Evolutionary conservation across 2,329 filamentous ascomycete genomes (phyloP).

Genomic region (Verticillium isaacii): DNA sequence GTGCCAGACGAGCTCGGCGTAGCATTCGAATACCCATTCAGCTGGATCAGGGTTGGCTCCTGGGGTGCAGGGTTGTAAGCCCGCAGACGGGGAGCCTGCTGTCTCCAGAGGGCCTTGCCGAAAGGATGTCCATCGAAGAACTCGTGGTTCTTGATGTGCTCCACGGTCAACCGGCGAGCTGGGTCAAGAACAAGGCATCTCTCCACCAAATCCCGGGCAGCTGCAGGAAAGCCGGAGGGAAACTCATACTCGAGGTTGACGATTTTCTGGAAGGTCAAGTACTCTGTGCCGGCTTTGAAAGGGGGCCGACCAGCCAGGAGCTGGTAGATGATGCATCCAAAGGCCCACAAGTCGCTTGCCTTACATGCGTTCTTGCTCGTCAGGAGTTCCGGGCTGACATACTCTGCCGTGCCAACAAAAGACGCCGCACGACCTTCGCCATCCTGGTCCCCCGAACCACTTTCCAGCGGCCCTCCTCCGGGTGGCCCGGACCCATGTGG

Average conservation of each 20-base stretch:
- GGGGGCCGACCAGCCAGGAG: constrained; percentile 91
- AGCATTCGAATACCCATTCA: constrained; percentile 48
- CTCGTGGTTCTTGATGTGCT: constrained; percentile 93
- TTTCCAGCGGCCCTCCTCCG: constrained; percentile 15
- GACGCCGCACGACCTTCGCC: constrained; percentile 79
- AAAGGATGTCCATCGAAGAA: constrained; percentile 89
- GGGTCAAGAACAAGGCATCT: constrained; percentile 87
- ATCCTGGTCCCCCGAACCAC: constrained; percentile 25
- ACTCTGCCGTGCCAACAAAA: constrained; percentile 96
- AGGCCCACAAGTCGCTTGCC: constrained; percentile 96
- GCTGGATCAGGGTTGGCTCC: constrained; percentile 69
- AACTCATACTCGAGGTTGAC: constrained; percentile 93
- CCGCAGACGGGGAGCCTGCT: constrained; percentile 81
- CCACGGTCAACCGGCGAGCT: constrained; percentile 75
- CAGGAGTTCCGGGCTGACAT: constrained; percentile 94
- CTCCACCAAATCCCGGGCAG: constrained; percentile 86
- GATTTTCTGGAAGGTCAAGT: constrained; percentile 97
- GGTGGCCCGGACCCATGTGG: constrained; percentile 30
- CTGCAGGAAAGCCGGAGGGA: constrained; percentile 77
- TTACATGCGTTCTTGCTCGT: constrained; percentile 97
- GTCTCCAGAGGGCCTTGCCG: constrained; percentile 81
- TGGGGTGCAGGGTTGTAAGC: constrained; percentile 74
- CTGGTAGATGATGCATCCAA: constrained; percentile 97
- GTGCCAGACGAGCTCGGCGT: not conserved
- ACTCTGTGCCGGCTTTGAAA: constrained; percentile 94